Base-by-base conservation (phyloP, 768 basidiomycete species). In the Termitomyces sp. region DNA sequence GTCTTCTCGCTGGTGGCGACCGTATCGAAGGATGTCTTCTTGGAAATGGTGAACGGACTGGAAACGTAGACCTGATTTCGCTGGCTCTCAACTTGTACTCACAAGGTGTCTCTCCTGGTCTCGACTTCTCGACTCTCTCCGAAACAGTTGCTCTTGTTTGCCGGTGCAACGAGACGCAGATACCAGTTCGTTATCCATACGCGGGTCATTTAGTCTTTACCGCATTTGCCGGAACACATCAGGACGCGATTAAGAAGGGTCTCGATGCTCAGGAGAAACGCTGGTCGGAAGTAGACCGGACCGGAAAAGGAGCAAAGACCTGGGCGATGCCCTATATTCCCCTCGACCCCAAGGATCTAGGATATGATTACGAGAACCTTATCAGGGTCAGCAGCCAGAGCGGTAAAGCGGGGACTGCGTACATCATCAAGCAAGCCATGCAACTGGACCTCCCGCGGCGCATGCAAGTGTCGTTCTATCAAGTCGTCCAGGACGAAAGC, bases 381-480 rank as follows among this genome's bases (percentile, higher is more conserved):
- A 92, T 92, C 64, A 85, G 90, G 22, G 91, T 93, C 72, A 92
- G 92, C 73, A 89, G 90, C 42, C 90, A 93, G 67, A 89, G 87
- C 37, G 90, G 90, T 59, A 93, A 93, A 72, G 91, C 90, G 52
- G 91, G 90, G 10, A 81, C 92, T 62, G 87, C 91, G 16, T 90
- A 89, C 74, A 79, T 93, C 61, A 79, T 93, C 74, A 90, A 92
- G 70, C 84, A 88, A 63, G 78, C 83, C 39, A 77, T 93, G 58
- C 75, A 77, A 18, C 81, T 93, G 61, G 91, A 93, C 68, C 77
- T 91, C 54, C 90, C 90, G 1, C 81, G 90, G 50, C 83, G 85
- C 61, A 88, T 93, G 88, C 90, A 93, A 71, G 75, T 90, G 46
- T 72, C 82, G 12, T 92, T 93, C 76, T 93, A 92, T 75, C 77